A percentile compares a stretch with the other conserved stretches of the same genome.
Evolutionary conservation across 257 asterid genomes (phyloP).

Genomic region (Capsicum pubescens): DNA sequence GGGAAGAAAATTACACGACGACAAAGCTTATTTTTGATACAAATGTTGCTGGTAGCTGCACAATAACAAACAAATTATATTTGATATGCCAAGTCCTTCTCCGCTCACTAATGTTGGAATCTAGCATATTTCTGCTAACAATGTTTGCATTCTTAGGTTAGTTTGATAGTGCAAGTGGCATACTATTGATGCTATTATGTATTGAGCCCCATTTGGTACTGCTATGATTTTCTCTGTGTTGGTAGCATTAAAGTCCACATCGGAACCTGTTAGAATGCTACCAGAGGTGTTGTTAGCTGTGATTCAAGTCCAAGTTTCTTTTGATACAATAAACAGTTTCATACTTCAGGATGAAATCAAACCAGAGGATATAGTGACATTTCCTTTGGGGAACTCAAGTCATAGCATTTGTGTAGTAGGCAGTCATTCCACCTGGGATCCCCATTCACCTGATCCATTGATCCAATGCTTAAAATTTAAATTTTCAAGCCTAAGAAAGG

Average conservation of each 20-base stretch:
- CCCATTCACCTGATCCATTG: constrained; percentile 36
- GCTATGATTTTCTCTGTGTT: constrained; percentile 64
- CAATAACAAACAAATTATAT: too few species aligned
- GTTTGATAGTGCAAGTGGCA: too few species aligned
- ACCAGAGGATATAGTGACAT: constrained; percentile 29
- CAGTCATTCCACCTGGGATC: constrained; percentile 66
- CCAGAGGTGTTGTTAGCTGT: constrained; percentile 61
- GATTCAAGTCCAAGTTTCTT: constrained; percentile 71
- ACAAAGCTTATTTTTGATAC: too few species aligned
- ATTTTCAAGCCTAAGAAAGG: constrained; percentile 45
- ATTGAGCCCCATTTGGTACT: constrained; percentile 53
- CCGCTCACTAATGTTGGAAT: too few species aligned
- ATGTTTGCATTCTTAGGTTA: too few species aligned
- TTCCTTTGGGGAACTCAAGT: constrained; percentile 27
- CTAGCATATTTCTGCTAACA: too few species aligned
- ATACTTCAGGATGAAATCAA: constrained; percentile 67
- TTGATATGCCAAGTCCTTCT: too few species aligned
- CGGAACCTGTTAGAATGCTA: constrained; percentile 62
- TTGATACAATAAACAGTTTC: constrained; percentile 61
- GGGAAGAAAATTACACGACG: too few species aligned
- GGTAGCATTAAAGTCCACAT: constrained; percentile 64
- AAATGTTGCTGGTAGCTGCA: too few species aligned
- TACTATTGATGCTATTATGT: too few species aligned
- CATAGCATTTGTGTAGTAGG: constrained; percentile 36
- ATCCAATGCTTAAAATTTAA: constrained; percentile 35